A percentile compares a stretch with the other conserved stretches of the same genome.
Conservation (phyloP, 192 early-diverging fungal genomes). For the Umbelopsis isabellina region DNA sequence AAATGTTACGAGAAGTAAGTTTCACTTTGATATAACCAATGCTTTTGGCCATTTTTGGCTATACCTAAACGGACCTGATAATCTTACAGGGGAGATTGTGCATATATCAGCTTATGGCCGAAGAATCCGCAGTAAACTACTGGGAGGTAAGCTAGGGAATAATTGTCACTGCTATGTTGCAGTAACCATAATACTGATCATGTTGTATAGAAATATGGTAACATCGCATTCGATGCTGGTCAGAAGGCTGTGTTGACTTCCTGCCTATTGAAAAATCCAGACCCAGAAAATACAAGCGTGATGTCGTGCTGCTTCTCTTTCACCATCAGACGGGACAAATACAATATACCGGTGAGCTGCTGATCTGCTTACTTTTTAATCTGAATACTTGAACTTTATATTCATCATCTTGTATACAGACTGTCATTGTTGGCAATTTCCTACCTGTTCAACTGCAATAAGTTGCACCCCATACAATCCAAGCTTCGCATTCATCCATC, state of each 20-base stretch:
- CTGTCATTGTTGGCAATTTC: constrained; percentile 73
- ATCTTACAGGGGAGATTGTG: constrained; percentile 38
- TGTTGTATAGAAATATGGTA: constrained; percentile 80
- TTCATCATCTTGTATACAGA: constrained; percentile 30
- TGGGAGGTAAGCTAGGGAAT: constrained; percentile 75
- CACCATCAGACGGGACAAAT: constrained; percentile 92
- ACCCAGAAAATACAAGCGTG: constrained; percentile 51
- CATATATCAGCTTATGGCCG: constrained; percentile 83
- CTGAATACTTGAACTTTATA: not conserved
- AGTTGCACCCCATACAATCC: not conserved
- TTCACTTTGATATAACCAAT: constrained; percentile 5
- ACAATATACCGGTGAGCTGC: constrained; percentile 76
- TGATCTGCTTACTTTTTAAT: constrained; percentile 5
- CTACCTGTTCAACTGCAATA: constrained; percentile 57
- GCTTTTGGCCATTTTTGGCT: not conserved
- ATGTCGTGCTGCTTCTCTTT: constrained; percentile 93
- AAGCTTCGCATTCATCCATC: not conserved
- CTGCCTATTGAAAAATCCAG: constrained; percentile 75
- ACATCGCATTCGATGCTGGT: constrained; percentile 94
- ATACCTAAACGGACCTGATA: not conserved
- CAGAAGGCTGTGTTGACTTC: constrained; percentile 97
- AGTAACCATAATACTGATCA: not conserved
- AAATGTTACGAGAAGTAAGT: constrained; percentile 77
- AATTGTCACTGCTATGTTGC: not conserved
- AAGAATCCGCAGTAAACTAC: constrained; percentile 95